Evolutionary conservation across 371 early-diverging fungal genomes (phyloP), one percentile per base, ranked within the genome.

Genomic region (Mortierella sp.): DNA sequence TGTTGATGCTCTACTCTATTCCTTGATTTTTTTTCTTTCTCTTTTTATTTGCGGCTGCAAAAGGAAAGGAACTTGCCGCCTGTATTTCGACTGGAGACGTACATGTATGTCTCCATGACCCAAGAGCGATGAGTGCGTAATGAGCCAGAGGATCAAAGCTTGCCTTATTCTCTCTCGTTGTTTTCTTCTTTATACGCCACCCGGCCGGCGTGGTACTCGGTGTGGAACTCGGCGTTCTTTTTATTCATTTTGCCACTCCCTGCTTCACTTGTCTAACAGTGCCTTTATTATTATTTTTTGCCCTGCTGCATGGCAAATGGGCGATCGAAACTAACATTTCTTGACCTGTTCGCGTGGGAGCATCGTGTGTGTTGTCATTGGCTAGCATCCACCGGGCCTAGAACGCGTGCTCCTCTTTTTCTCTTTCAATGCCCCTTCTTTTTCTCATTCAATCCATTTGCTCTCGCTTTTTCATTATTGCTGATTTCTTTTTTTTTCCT

Each of bases 311-410:
- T 64, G 61, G 40, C 64, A 21, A 11, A 53, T 53, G 16, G 40
- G 37, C 64, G 64, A 64, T 64, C 64, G 37, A 64, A 64, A 64
- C 43, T 40, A 37, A 61, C 16, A 31, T 37, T 19, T 34, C 21
- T 64, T 64, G 21, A 19, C 2, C 37, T 64, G 64, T 64, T 64
- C 64, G 64, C 64, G 64, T 64, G 64, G 37, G 64, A 64, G 64
- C 37, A 9, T 37, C 37, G 10, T 21, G 9, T 21, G 34, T 21
- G 19, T 21, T 64, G 40, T 21, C 19, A 64, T 64, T 64, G 64
- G 64, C 64, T 21, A 64, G 64, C 31, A 37, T 31, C 24, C 5
- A 8, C 43, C 21, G 34, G 64, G 64, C 37, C 64, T 64, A 64
- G 64, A 64, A 64, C 64, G 37, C 64, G 37, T 37, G 64, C 24